Conservation (phyloP, 495 filamentous ascomycete genomes). For the Aspergillus mulundensis region DNA sequence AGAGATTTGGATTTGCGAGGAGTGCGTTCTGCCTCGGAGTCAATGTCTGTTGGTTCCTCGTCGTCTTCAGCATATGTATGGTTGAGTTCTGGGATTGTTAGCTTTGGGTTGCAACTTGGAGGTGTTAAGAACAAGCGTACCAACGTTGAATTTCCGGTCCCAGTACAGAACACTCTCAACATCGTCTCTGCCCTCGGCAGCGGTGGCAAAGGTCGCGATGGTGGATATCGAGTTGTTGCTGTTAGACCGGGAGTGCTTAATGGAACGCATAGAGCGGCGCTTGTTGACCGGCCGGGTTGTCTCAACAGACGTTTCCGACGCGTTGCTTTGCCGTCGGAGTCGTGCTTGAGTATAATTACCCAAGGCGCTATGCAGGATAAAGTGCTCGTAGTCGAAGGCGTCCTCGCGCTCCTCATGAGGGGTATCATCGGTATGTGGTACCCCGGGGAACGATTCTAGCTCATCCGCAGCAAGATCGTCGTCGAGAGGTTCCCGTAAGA, state of each 20-base stretch:
- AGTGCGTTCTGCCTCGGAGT: slow-evolving; percentile 12
- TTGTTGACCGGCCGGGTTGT: slow-evolving; percentile 54
- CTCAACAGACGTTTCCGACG: slow-evolving; percentile 68
- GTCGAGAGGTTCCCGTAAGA: slow-evolving; percentile 41
- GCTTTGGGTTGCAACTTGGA: not conserved
- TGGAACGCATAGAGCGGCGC: slow-evolving; percentile 14
- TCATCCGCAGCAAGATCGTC: slow-evolving; percentile 28
- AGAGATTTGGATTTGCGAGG: slow-evolving; percentile 12
- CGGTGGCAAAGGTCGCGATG: slow-evolving; percentile 78
- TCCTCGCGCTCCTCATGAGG: slow-evolving; percentile 93
- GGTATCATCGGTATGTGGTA: slow-evolving; percentile 27
- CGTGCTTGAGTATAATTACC: slow-evolving; percentile 55
- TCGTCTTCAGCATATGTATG: slow-evolving; percentile 10
- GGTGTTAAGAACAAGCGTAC: slow-evolving; percentile 15
- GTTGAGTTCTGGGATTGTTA: slow-evolving; percentile 2
- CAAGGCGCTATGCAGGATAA: slow-evolving; percentile 87
- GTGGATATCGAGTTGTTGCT: slow-evolving; percentile 72
- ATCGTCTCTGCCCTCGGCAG: slow-evolving; percentile 55
- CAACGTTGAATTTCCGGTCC: slow-evolving; percentile 40
- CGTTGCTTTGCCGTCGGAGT: slow-evolving; percentile 53
- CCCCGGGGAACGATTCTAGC: slow-evolving; percentile 23
- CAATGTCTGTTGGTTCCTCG: not conserved
- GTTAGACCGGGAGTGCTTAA: slow-evolving; percentile 38
- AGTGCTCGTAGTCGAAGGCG: slow-evolving; percentile 95
- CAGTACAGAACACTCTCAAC: slow-evolving; percentile 40